A percentile compares a stretch with the other conserved stretches of the same genome.
Evolutionary conservation across 345 rosid species (phyloP).

Genomic region (Rhodamnia rubescens): DNA sequence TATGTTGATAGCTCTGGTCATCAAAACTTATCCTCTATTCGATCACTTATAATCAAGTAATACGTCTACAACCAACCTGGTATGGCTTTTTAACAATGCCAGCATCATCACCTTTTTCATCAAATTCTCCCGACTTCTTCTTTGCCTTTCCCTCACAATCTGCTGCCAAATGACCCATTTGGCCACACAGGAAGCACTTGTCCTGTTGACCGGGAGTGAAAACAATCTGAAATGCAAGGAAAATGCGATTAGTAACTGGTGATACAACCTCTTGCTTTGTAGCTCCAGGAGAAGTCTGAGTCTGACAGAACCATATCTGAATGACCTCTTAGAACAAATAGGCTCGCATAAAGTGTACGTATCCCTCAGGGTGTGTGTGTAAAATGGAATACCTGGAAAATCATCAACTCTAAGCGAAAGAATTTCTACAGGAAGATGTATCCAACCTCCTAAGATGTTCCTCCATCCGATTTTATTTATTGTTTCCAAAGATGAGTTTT

Average conservation of each 20-base stretch:
- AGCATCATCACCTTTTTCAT: constrained; percentile 70
- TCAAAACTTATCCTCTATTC: not conserved
- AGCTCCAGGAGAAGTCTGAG: not conserved
- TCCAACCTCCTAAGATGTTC: not conserved
- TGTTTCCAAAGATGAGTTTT: not conserved
- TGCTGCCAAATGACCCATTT: constrained; percentile 86
- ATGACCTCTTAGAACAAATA: not conserved
- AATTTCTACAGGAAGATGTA: not conserved
- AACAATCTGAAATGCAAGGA: constrained; percentile 41
- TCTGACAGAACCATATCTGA: not conserved
- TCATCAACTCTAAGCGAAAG: not conserved
- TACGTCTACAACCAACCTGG: constrained; percentile 40
- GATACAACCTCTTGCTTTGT: not conserved
- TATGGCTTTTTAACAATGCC: constrained; percentile 68
- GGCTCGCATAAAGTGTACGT: not conserved
- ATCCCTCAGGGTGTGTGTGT: not conserved
- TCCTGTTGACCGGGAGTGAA: constrained; percentile 65
- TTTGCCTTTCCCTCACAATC: constrained; percentile 82
- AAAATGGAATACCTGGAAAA: not conserved
- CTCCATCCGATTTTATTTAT: not conserved
- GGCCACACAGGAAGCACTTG: constrained; percentile 94
- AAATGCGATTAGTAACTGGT: not conserved
- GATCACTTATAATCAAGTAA: not conserved
- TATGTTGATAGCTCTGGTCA: not conserved
- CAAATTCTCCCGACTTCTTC: constrained; percentile 81